Base-by-base conservation (phyloP, 257 asterid genomes). In the Nicotiana otophora region DNA sequence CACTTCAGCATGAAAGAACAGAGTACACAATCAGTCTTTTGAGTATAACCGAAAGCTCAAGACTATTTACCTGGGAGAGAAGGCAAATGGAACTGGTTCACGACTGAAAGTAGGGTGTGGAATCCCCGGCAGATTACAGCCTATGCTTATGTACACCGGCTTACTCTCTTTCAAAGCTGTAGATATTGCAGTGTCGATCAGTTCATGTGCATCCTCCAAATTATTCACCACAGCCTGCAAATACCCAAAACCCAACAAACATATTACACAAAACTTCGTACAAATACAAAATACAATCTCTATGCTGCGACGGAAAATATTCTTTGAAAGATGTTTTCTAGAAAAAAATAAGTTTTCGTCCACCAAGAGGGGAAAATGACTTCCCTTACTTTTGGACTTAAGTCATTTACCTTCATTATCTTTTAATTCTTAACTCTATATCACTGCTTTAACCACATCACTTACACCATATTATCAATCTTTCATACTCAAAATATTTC, bases 91-190 rank as follows among this genome's bases (percentile, higher is more conserved):
- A 86, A 92, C 91, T 4, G 97, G 98, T 30, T 94, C 96, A 5
- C 90, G 92, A 39, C 90, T 89, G 82, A 94, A 94, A 1, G 97
- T 89, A 23, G 97, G 92, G 63, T 94, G 93, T 8, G 97, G 95
- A 82, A 91, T 91, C 76, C 84, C 94, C 33, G 97, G 87, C 88
- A 94, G 84, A 84, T 92, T 94, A 82, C 96, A 92, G 89, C 92
- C 82, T 30, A 94, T 78, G 88, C 96, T 92, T 30, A 94, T 90
- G 85, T 94, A 94, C 7, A 92, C 98, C 2, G 98, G 97, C 86
- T 94, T 94, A 54, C 97, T 94, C 89, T 94, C 98, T 87, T 92
- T 94, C 82, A 92, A 81, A 61, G 97, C 94, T 63, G 97, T 94
- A 1, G 97, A 90, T 68, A 94, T 85, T 55, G 97, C 97, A n/a